Evolutionary conservation across 2,329 filamentous ascomycete genomes (phyloP).

Genomic region (Drechslerella dactyloides): DNA sequence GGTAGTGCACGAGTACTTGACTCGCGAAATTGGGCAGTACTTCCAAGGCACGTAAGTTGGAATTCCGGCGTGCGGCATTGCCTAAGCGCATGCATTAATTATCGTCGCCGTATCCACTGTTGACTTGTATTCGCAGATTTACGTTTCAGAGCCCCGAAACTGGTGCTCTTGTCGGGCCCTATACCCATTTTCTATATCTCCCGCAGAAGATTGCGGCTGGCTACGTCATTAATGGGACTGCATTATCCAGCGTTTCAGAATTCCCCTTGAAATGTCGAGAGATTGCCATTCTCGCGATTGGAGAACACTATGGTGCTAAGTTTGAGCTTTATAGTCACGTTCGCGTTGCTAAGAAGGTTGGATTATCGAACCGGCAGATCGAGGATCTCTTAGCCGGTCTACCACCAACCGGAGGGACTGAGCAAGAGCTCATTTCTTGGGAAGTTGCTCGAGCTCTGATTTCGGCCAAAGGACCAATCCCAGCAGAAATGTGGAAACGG

Average conservation of each 20-base stretch:
- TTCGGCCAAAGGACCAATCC: constrained; percentile 16
- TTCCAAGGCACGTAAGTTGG: no score
- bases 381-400: constrained; percentile 17
- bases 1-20: no score
- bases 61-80: no score
- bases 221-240: background rate
- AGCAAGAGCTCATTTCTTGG: constrained; percentile 26
- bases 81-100: no score
- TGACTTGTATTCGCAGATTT: constrained; percentile 9
- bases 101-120: background rate
- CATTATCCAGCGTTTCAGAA: constrained; percentile 12
- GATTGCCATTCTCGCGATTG: constrained; percentile 24
- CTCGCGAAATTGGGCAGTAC: no score
- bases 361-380: constrained; percentile 19
- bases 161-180: constrained; percentile 19
- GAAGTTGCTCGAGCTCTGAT: constrained; percentile 24
- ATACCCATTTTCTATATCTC: constrained; percentile 28
- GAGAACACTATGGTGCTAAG: constrained; percentile 19
- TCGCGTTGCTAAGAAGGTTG: constrained; percentile 20
- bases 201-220: constrained; percentile 2
- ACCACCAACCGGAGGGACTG: constrained; percentile 15
- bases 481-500: constrained; percentile 8
- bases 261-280: constrained; percentile 28
- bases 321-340: constrained; percentile 30
- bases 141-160: constrained; percentile 16